Evolutionary conservation across 345 rosid species (phyloP).

Genomic region (Camelina sativa): DNA sequence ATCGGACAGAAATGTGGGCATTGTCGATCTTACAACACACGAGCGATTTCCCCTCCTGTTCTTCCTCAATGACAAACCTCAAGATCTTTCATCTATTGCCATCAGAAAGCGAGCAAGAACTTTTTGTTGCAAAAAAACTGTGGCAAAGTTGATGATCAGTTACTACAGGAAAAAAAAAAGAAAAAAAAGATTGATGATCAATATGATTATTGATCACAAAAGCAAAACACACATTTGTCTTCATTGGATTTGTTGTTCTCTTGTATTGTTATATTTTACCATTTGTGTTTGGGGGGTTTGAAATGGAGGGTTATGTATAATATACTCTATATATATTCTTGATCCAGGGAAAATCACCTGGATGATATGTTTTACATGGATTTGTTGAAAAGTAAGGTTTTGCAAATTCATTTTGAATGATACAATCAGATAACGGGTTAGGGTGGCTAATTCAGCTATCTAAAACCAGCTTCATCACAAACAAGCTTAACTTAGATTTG

Average conservation of each 20-base stretch:
- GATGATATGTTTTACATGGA: slow-evolving; percentile 18
- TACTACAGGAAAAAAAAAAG: background rate
- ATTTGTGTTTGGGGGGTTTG: slow-evolving; percentile 38
- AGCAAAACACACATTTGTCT: slow-evolving; percentile 35
- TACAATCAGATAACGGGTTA: background rate
- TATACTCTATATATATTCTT: slow-evolving; percentile 31
- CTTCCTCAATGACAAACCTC: slow-evolving; percentile 62
- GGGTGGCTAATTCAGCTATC: too few relatives aligned
- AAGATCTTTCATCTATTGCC: slow-evolving; percentile 27
- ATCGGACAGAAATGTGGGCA: slow-evolving; percentile 93
- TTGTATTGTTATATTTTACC: slow-evolving; percentile 25
- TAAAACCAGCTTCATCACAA: background rate
- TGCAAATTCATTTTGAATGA: background rate
- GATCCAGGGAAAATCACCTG: slow-evolving; percentile 35
- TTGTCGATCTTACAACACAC: slow-evolving; percentile 91
- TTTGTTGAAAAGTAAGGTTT: background rate
- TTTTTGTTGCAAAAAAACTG: slow-evolving; percentile 33
- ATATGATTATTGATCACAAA: slow-evolving; percentile 23
- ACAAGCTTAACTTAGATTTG: background rate
- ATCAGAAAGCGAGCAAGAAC: slow-evolving; percentile 30
- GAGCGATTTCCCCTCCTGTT: slow-evolving; percentile 82
- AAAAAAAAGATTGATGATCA: background rate
- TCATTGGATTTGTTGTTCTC: slow-evolving; percentile 37
- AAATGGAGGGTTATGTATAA: slow-evolving; percentile 28
- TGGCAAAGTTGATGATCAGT: slow-evolving; percentile 11